phyloP scores from a whole-genome alignment of 2,329 filamentous ascomycete species.

The Aspergillus fructus region DNA sequence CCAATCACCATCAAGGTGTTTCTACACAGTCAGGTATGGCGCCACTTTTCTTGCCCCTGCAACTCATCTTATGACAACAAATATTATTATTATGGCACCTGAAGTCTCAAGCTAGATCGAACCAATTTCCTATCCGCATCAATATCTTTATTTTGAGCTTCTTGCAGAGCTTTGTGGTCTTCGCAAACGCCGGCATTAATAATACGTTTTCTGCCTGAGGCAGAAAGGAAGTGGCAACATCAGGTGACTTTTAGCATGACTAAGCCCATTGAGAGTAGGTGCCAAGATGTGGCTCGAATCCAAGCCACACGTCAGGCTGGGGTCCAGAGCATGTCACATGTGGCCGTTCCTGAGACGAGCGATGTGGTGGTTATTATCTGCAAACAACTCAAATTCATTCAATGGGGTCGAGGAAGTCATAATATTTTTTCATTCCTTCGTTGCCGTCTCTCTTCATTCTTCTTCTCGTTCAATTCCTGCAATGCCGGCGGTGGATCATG shows the following conservation, averaged over 20 bases:
- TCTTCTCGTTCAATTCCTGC: constrained; percentile 5
- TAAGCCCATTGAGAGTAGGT: not conserved
- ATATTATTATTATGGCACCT: not conserved
- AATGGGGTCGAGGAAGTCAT: not conserved
- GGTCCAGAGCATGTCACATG: constrained; percentile 10
- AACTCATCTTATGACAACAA: not conserved
- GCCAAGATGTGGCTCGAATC: constrained; percentile 9
- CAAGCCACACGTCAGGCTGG: constrained; percentile 11
- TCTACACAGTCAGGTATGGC: constrained; percentile 35
- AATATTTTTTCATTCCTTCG: not conserved
- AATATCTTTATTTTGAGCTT: not conserved
- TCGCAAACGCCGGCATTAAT: not conserved
- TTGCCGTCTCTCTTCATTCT: not conserved
- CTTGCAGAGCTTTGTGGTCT: not conserved
- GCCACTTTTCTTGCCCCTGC: constrained; percentile 24
- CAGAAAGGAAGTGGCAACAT: not conserved
- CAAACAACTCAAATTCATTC: not conserved
- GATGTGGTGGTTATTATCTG: constrained; percentile 12
- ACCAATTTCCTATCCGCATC: not conserved
- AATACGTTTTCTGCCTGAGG: constrained; percentile 5
- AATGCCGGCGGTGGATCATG: constrained; percentile 17
- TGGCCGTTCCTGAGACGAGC: constrained; percentile 12
- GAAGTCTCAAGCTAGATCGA: not conserved
- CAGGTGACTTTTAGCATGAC: not conserved
- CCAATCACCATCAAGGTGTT: constrained; percentile 42